Evolutionary conservation across 1,139 yeast species (phyloP).

Genomic region (Yamadazyma sp.): DNA sequence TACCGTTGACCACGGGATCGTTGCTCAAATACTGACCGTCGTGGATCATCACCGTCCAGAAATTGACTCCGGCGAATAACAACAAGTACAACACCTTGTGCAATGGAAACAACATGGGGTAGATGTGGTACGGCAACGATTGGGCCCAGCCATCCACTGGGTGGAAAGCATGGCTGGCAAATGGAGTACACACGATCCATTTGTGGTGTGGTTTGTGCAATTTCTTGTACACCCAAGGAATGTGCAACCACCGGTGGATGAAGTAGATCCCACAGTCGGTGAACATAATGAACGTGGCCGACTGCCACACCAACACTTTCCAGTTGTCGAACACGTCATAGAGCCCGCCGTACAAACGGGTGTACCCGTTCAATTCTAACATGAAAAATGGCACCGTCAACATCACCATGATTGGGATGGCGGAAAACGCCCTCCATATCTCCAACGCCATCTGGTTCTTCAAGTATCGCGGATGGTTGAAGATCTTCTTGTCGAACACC

Average conservation of each 20-base stretch:
- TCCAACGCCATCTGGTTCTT: slow-evolving; percentile 89
- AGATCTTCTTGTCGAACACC: slow-evolving; percentile 82
- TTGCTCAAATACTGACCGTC: slow-evolving; percentile 94
- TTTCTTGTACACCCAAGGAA: slow-evolving; percentile 81
- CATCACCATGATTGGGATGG: slow-evolving; percentile 87
- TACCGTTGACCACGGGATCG: slow-evolving; percentile 93
- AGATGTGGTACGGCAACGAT: slow-evolving; percentile 88
- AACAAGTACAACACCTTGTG: slow-evolving; percentile 81
- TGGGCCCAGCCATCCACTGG: slow-evolving; percentile 96
- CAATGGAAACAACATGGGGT: slow-evolving; percentile 87
- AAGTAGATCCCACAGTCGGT: slow-evolving; percentile 92
- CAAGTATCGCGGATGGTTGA: slow-evolving; percentile 93
- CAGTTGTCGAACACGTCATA: slow-evolving; percentile 69
- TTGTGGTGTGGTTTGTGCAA: slow-evolving; percentile 99
- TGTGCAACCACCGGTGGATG: slow-evolving; percentile 89
- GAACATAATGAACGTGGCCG: slow-evolving; percentile 80
- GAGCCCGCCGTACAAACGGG: slow-evolving; percentile 69
- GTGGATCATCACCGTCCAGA: slow-evolving; percentile 98
- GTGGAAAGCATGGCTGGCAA: slow-evolving; percentile 98
- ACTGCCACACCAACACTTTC: slow-evolving; percentile 61
- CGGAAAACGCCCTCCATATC: slow-evolving; percentile 69
- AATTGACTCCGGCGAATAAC: slow-evolving; percentile 85
- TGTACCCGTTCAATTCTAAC: slow-evolving; percentile 78
- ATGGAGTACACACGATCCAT: slow-evolving; percentile 98
- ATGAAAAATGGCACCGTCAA: slow-evolving; percentile 90